phyloP scores from a whole-genome alignment of 2,329 filamentous ascomycete species.

The Pyrenochaeta sp. region DNA sequence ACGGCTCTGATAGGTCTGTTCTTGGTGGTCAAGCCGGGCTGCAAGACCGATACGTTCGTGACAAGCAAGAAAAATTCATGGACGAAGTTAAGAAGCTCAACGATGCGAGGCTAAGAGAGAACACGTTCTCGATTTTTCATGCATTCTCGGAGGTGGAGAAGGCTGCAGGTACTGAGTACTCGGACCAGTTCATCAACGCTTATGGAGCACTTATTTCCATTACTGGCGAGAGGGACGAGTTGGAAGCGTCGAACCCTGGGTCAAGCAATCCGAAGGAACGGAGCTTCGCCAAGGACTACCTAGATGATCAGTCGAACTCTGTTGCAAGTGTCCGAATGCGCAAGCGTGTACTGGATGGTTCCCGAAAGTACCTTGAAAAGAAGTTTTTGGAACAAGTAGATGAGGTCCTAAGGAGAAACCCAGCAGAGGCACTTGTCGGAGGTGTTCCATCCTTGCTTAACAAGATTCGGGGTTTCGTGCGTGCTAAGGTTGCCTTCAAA shows the following conservation, averaged over 20 bases:
- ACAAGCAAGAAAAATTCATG: constrained; percentile 84
- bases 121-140: constrained; percentile 75
- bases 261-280: constrained; percentile 75
- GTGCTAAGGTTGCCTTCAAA: constrained; percentile 79
- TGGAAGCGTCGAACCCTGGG: constrained; percentile 64
- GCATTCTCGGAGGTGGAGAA: constrained; percentile 79
- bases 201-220: constrained; percentile 84
- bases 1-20: constrained; percentile 68
- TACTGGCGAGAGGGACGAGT: constrained; percentile 69
- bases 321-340: constrained; percentile 71
- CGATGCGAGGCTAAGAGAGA: constrained; percentile 70
- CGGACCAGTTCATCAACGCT: constrained; percentile 79
- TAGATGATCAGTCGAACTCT: constrained; percentile 76
- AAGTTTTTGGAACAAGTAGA: constrained; percentile 83
- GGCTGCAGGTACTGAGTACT: constrained; percentile 74
- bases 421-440: constrained; percentile 86
- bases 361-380: constrained; percentile 80
- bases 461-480: constrained; percentile 92
- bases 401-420: constrained; percentile 79
- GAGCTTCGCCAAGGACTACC: constrained; percentile 77
- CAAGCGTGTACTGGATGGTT: constrained; percentile 81
- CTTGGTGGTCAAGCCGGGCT: constrained; percentile 59
- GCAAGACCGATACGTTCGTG: constrained; percentile 79
- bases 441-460: constrained; percentile 87
- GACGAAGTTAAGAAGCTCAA: constrained; percentile 84